Conservation (phyloP, 2,329 filamentous ascomycete genomes). For the Podosphaera xanthii region DNA sequence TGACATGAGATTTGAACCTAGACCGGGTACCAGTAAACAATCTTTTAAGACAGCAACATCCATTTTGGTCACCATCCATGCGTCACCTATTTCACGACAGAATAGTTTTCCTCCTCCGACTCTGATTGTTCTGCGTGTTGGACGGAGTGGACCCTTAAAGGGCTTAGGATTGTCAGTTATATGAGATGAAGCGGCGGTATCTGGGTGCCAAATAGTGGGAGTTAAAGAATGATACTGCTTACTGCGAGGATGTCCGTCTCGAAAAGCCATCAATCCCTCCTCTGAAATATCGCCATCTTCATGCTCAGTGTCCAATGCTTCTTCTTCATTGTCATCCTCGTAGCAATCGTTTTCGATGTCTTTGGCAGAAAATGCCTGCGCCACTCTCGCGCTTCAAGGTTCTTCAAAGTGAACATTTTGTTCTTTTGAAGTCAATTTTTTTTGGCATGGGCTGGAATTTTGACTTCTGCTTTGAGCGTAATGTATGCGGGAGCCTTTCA, state of each 20-base stretch:
- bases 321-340: neutral
- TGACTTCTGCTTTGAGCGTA: neutral
- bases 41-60: too few species aligned
- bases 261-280: too few species aligned
- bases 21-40: neutral
- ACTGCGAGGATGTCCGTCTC: too few species aligned
- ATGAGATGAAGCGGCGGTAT: too few species aligned
- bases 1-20: neutral
- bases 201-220: too few species aligned
- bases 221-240: too few species aligned
- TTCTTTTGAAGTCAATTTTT: neutral
- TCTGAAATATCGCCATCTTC: too few species aligned
- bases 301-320: too few species aligned
- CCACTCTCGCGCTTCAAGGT: neutral
- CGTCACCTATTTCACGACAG: too few species aligned
- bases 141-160: neutral
- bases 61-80: too few species aligned
- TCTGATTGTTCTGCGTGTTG: neutral
- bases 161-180: neutral
- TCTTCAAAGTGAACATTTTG: neutral
- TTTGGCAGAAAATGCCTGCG: neutral
- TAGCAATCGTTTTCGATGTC: neutral
- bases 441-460: neutral
- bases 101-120: neutral
- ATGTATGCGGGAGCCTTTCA: too few species aligned